Percentiles rank a stretch among this genome's conserved stretches.
These are phyloP conservation scores for Akanthomyces muscarius DNA, from an alignment of 2,329 filamentous ascomycete species.

Conservation along the genomic window DNA sequence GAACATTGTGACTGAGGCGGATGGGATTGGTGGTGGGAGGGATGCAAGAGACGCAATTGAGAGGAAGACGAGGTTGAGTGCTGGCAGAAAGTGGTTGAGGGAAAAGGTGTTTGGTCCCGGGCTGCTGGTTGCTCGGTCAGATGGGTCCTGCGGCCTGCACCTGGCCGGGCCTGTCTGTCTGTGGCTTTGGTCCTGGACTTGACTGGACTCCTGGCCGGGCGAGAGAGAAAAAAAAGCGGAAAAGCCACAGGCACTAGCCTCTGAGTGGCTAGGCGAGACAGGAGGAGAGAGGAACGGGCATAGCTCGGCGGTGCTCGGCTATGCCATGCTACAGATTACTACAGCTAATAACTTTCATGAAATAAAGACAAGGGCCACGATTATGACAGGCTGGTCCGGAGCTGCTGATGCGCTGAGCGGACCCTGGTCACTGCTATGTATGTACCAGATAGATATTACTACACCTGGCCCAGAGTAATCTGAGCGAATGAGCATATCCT, in stretches of 20 bases:
- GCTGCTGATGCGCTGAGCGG: neutral
- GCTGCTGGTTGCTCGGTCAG: slow-evolving; percentile 10
- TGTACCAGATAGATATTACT: neutral
- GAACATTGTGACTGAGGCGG: slow-evolving; percentile 59
- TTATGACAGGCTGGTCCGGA: neutral
- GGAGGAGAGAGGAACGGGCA: slow-evolving; percentile 1
- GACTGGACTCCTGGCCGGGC: neutral
- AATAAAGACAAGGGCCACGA: too few species aligned
- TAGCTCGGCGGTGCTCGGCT: slow-evolving; percentile 16
- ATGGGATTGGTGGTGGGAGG: slow-evolving; percentile 19
- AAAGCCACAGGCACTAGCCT: slow-evolving; percentile 11
- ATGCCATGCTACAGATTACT: neutral
- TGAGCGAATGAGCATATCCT: neutral
- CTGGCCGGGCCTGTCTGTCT: neutral
- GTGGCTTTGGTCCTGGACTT: neutral
- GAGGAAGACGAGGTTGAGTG: neutral
- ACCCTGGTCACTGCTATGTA: neutral
- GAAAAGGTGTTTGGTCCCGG: slow-evolving; percentile 11
- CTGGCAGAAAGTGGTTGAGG: slow-evolving; percentile 11
- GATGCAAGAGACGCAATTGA: slow-evolving; percentile 21
- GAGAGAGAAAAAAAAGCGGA: slow-evolving; percentile 12
- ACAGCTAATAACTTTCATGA: too few species aligned
- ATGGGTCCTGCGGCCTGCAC: slow-evolving; percentile 6
- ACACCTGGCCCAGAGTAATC: slow-evolving; percentile 7
- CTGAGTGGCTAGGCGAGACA: neutral